Percentiles rank a stretch among this genome's conserved stretches.
phyloP scores from a whole-genome alignment of 108 stramenopile species.

The Pseudonitzschia multistriata region DNA sequence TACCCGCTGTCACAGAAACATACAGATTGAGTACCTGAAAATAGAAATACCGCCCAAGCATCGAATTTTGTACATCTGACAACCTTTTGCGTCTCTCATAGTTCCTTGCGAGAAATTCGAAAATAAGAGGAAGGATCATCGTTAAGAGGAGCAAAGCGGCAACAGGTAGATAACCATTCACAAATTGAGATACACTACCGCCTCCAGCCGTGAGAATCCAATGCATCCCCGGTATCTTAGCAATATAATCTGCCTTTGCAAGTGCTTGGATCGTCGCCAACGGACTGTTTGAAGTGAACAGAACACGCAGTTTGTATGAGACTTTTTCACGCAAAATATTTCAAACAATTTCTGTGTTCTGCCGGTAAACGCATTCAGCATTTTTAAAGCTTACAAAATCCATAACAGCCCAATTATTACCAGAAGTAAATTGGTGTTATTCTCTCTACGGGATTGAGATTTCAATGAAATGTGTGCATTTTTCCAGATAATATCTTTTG shows the following conservation, averaged over 20 bases:
- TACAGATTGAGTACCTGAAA: slow-evolving; percentile 89
- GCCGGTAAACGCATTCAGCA: not conserved
- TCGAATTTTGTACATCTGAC: slow-evolving; percentile 79
- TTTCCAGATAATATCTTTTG: slow-evolving; percentile 81
- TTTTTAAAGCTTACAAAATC: slow-evolving; percentile 62
- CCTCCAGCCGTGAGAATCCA: slow-evolving; percentile 50
- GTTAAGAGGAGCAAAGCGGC: slow-evolving; percentile 75
- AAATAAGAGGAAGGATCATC: slow-evolving; percentile 71
- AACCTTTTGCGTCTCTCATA: slow-evolving; percentile 80
- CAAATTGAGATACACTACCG: slow-evolving; percentile 59
- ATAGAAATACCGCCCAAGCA: slow-evolving; percentile 85
- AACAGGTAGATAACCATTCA: slow-evolving; percentile 92
- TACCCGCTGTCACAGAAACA: slow-evolving; percentile 87
- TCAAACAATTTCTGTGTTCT: not conserved
- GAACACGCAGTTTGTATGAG: not conserved
- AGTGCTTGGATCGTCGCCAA: slow-evolving; percentile 80
- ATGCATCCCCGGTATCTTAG: slow-evolving; percentile 59
- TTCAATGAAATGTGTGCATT: slow-evolving; percentile 71
- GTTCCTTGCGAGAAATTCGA: slow-evolving; percentile 67
- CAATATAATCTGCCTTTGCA: slow-evolving; percentile 71
- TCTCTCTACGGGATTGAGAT: slow-evolving; percentile 41
- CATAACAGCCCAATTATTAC: slow-evolving; percentile 77
- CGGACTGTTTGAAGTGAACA: slow-evolving; percentile 32
- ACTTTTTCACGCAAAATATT: not conserved
- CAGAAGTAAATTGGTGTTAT: slow-evolving; percentile 65